These are phyloP conservation scores for Tuber brumale DNA, from an alignment of 495 filamentous ascomycete species.

Conservation along the genomic window DNA sequence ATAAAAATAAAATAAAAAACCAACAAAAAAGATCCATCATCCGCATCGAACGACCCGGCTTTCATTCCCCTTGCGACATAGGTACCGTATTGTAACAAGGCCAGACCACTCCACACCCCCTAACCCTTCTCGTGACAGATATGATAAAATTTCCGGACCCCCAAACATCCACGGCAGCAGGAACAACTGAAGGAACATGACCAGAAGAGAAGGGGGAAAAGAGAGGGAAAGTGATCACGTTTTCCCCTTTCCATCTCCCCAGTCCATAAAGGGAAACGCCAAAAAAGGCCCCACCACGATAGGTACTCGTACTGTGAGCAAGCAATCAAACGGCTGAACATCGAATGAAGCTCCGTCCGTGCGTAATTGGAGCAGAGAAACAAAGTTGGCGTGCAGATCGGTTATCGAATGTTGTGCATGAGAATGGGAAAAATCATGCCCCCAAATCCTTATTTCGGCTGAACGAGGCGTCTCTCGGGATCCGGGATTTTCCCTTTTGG, in stretches of 20 bases:
- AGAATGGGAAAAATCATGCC: neutral
- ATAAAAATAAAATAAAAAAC: neutral
- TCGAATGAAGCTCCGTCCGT: slow-evolving; percentile 1
- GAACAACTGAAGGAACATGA: neutral
- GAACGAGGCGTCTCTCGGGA: slow-evolving; percentile 7
- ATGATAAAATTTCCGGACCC: neutral
- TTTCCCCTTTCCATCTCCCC: neutral
- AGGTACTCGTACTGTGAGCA: neutral
- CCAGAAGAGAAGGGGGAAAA: neutral
- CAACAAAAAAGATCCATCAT: slow-evolving; percentile 1
- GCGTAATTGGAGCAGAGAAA: slow-evolving; percentile 17
- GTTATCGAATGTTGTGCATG: slow-evolving; percentile 40
- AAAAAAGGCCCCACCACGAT: neutral
- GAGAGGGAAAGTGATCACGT: neutral
- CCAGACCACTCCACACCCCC: neutral
- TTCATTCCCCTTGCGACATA: neutral
- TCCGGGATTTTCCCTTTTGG: slow-evolving; percentile 1
- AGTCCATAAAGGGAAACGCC: neutral
- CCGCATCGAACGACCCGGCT: neutral
- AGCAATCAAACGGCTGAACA: neutral
- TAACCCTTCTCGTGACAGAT: neutral
- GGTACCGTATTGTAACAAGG: no score
- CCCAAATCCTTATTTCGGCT: slow-evolving; percentile 31
- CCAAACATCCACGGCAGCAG: neutral
- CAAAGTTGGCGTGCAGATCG: slow-evolving; percentile 40